Evolutionary conservation across 495 filamentous ascomycete species (phyloP).

Genomic region (Elaphomyces granulatus): DNA sequence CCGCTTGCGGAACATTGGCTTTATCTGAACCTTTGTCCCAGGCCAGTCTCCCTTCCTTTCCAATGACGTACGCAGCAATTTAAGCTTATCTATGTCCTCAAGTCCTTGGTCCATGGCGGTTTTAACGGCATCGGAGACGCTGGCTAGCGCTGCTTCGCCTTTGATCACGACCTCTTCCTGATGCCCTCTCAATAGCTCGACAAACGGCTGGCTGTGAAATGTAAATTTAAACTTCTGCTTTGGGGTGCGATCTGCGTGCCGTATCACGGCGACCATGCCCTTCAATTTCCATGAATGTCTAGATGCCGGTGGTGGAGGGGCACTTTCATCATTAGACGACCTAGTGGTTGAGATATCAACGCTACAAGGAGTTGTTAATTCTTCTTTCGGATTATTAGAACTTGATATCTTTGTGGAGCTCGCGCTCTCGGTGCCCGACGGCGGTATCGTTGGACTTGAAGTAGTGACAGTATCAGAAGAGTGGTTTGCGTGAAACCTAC

Average conservation of each 20-base stretch:
- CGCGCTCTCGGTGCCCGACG: conserved; percentile 31
- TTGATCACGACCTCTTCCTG: conserved; percentile 93
- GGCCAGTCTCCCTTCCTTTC: conserved; percentile 86
- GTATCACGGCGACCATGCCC: conserved; percentile 92
- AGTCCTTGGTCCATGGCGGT: conserved; percentile 57
- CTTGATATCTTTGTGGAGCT: conserved; percentile 13
- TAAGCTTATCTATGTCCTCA: conserved; percentile 80
- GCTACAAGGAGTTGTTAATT: conserved; percentile 10
- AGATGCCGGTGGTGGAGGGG: conserved; percentile 61
- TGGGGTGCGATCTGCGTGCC: conserved; percentile 91
- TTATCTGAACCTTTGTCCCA: conserved; percentile 97
- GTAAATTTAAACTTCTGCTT: conserved; percentile 99
- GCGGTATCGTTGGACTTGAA: conserved; percentile 35
- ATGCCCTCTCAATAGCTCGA: conserved; percentile 84
- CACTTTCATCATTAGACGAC: conserved; percentile 17
- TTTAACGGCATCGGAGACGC: conserved; percentile 73
- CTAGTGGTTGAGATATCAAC: conserved; percentile 21
- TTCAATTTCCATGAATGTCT: conserved; percentile 97
- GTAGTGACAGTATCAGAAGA: conserved; percentile 29
- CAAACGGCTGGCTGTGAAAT: conserved; percentile 92
- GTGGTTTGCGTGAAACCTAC: conserved; percentile 21
- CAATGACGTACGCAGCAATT: conserved; percentile 65
- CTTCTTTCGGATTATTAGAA: conserved; percentile 14
- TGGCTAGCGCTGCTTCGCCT: conserved; percentile 77
- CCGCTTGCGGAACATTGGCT: conserved; percentile 88